Base-by-base conservation (phyloP, 495 filamentous ascomycete genomes). In the Lichina pygmaea region DNA sequence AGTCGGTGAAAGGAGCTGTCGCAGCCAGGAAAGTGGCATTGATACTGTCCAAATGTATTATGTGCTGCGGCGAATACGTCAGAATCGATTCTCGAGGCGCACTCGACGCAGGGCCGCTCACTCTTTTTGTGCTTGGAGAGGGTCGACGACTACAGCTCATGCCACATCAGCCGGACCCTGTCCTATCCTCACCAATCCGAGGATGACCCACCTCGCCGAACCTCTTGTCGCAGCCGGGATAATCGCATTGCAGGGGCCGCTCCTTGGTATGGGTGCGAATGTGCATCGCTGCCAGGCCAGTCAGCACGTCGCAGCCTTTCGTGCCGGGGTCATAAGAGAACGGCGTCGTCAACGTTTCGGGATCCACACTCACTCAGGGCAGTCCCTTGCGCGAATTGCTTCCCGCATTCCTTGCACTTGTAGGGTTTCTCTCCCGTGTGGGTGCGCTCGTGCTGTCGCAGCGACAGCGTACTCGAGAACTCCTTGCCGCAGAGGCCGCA, bases 401-500 rank as follows among this genome's bases (percentile, higher is more conserved):
- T 49, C 4, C 44, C 44, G 40, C 48, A 49, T 12, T 17, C 12
- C 6, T 49, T 43, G 41, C 48, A 60, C 45, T 55, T 56, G 34
- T 60, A 60, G 8, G 58, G 73, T 46, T 72, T 74, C 45, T 73
- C 64, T n/a, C 70, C 67, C 7, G 68, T 72, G 52, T 78, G 73
- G 1, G 66, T 72, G 15, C 65, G 60, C 46, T 67, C 61, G 52
- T 78, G 73, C 51, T 77, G 71, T 11, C 66, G 66, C 31, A 77
- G 63, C 6, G 72, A 63, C 49, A 76, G 71, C 34, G 67, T 62
- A 2, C 71, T 67, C 0, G 70, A 73, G 49, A 76, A 75, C 12
- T 61, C 60, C 50, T 68, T 60, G 34, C 64, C 55, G 47, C 73
- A 77, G 34, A 58, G 56, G 12, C 60, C 44, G 50, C 73, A 77